Base-by-base conservation (phyloP, 257 asterid genomes). In the Solanum piurae region DNA sequence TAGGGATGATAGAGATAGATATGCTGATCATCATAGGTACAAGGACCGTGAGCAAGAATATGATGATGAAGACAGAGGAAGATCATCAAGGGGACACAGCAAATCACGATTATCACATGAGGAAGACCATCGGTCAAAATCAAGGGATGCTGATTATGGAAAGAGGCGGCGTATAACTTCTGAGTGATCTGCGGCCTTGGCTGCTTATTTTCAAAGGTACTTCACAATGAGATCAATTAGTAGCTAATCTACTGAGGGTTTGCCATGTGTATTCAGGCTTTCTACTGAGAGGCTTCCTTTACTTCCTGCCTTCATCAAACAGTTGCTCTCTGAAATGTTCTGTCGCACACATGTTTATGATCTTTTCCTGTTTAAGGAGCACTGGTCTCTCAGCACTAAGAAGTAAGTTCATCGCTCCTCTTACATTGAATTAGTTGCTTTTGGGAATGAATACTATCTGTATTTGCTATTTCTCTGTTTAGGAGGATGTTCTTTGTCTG, bases 111-210 rank as follows among this genome's bases (percentile, higher is more conserved):
- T 91, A 40, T 90, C 95, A 33, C 96, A 91, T 14, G 98, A 93
- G 88, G 96, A 90, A 38, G 94, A 94, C 86, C 95, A 89, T 40
- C 88, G 96, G 88, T 94, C 98, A 33, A 94, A 95, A 89, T 91
- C 98, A 42, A 94, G 95, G 92, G 98, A 94, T 90, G 92, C 94
- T 69, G 98, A 94, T 83, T 92, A 94, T 91, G 95, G 95, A 87
- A 94, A 94, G 90, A 93, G 94, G 92, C 94, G 93, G 9, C 95
- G 95, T 29, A 84, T 92, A 77, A 89, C 95, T 87, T 91, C 98
- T 20, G 94, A 95, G 76, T 96, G 91, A 93, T 82, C 88, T 20
- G 77, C 68, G 58, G 73, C 80, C 58, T 58, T 85, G 49, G 40
- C 88, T 74, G 86, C 74, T 49, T 46, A 38, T 77, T 82, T 55